Base-by-base conservation (phyloP, 345 rosid species). In the Linum trigynum region DNA sequence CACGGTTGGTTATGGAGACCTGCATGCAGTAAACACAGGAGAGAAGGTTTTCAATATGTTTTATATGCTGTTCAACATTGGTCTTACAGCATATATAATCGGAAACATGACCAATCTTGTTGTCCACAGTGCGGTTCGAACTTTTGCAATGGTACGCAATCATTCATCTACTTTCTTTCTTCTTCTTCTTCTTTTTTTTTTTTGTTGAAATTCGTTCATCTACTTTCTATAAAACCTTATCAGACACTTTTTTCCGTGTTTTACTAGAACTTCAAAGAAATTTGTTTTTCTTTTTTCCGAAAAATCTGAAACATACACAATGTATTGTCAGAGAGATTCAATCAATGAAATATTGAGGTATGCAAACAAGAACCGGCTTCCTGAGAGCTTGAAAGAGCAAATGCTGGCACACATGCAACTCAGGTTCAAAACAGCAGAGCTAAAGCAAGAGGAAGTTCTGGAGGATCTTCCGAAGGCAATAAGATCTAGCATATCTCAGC, bases 41-140 rank as follows among this genome's bases (percentile, higher is more conserved):
- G 97, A 90, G 81, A 80, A 92, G 78, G 23, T 80, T n/a, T 92
- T 90, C 66, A 90, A 85, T 66, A 81, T 84, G 84, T 17, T 81
- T 40, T 90, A 92, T 71, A 90, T 92, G 98, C 80, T 90, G 37
- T 88, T 85, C 83, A 92, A 92, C 78, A 90, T 90, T 60, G 90
- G 92, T 23, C 96, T 92, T 76, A 78, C 89, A 0, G 86, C 98
- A 61, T 92, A 90, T 65, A 77, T 90, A 56, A 92, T 90, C 14
- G 97, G 96, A 65, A 90, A 85, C 90, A 92, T 90, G 95, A 90
- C 97, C 53, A 90, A 84, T 72, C 97, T 92, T 45, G 68, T 92
- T n/a, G 97, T 92, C 79, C 94, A 85, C 65, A 66, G 81, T 3
- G 85, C 92, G 3, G 72, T 78, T 51, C 79, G 77, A 15, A 92